phyloP scores from a whole-genome alignment of 768 basidiomycete genomes.

The Tubosaeta sp. region DNA sequence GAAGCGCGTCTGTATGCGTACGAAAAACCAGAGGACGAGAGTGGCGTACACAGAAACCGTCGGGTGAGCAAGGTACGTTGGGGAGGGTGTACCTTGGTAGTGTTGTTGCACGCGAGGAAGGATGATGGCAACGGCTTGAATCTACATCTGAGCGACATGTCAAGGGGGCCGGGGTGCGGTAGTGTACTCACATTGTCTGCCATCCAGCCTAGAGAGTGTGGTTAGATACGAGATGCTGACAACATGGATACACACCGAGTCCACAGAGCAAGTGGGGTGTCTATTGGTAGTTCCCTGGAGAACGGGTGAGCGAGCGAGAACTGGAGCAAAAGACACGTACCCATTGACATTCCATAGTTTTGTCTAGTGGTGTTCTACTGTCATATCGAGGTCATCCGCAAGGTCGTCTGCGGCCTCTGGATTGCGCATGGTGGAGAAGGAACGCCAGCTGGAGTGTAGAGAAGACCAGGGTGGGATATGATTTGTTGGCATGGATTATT shows the following conservation, averaged over 20 bases:
- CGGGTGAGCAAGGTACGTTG: slow-evolving; percentile 15
- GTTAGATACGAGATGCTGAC: background rate
- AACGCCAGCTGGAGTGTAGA: slow-evolving; percentile 23
- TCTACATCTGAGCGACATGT: slow-evolving; percentile 72
- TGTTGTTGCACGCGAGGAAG: slow-evolving; percentile 93
- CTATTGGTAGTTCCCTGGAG: slow-evolving; percentile 72
- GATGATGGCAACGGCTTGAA: slow-evolving; percentile 87
- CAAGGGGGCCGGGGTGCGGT: slow-evolving; percentile 14
- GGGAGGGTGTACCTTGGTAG: slow-evolving; percentile 55
- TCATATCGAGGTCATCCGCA: slow-evolving; percentile 32
- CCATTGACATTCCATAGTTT: slow-evolving; percentile 94
- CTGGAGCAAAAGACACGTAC: slow-evolving; percentile 29
- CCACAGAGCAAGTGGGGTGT: slow-evolving; percentile 78
- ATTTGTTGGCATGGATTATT: background rate
- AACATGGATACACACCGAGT: slow-evolving; percentile 57
- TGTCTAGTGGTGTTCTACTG: slow-evolving; percentile 63
- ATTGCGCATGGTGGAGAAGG: slow-evolving; percentile 37
- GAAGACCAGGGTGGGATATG: slow-evolving; percentile 36
- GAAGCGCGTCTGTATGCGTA: background rate
- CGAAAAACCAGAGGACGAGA: background rate
- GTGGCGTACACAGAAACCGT: slow-evolving; percentile 87
- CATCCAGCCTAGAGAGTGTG: slow-evolving; percentile 66
- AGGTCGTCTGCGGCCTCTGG: slow-evolving; percentile 24
- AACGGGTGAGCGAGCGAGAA: background rate
- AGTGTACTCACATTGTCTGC: slow-evolving; percentile 73